Conservation (phyloP, 2,329 filamentous ascomycete genomes). For the Aspergillus oerlinghausenensis region DNA sequence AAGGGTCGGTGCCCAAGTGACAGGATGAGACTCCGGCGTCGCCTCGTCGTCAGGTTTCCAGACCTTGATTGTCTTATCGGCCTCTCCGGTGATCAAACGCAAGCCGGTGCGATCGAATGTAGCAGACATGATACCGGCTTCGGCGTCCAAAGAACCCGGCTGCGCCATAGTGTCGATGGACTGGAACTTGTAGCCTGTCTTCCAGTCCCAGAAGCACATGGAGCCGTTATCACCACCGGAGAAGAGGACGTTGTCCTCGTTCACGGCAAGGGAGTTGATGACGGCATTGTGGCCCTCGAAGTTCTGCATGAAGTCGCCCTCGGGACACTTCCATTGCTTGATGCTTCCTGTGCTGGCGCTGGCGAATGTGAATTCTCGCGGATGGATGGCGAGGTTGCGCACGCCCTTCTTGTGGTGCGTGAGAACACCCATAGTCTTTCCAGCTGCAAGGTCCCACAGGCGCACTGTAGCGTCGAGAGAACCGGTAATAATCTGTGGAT, state of each 20-base stretch:
- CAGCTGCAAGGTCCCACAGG: slow-evolving; percentile 92
- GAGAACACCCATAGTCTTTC: slow-evolving; percentile 91
- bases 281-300: slow-evolving; percentile 96
- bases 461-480: slow-evolving; percentile 88
- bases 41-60: slow-evolving; percentile 93
- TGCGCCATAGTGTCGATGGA: slow-evolving; percentile 86
- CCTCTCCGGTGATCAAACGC: slow-evolving; percentile 87
- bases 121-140: slow-evolving; percentile 90
- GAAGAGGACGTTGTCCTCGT: slow-evolving; percentile 92
- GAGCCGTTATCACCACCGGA: slow-evolving; percentile 94
- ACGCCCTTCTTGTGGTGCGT: slow-evolving; percentile 99
- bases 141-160: slow-evolving; percentile 87
- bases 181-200: slow-evolving; percentile 89
- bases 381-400: slow-evolving; percentile 75
- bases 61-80: slow-evolving; percentile 97
- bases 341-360: slow-evolving; percentile 87
- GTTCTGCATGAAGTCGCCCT: slow-evolving; percentile 98
- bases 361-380: slow-evolving; percentile 93
- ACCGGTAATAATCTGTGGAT: slow-evolving; percentile 91
- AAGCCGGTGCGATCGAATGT: slow-evolving; percentile 88
- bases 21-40: slow-evolving; percentile 82
- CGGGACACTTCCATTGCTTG: slow-evolving; percentile 99
- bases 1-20: slow-evolving; percentile 85
- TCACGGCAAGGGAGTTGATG: slow-evolving; percentile 89
- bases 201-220: slow-evolving; percentile 99